These are phyloP conservation scores for Phalaenopsis equestris DNA, from an alignment of 106 monocot genomes.

Conservation along the genomic window DNA sequence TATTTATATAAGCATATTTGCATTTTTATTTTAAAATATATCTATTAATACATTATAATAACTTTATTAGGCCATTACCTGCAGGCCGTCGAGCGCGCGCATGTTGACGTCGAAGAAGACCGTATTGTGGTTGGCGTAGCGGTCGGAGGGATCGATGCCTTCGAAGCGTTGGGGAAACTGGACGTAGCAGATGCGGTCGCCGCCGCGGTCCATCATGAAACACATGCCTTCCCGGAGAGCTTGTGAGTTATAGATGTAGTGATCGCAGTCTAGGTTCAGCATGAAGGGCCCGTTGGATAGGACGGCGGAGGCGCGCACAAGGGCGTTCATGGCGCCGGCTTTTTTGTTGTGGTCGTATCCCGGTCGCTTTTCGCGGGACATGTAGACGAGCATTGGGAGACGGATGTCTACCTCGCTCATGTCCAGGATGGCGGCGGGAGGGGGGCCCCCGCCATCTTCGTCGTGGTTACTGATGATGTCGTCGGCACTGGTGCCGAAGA, in stretches of 20 bases:
- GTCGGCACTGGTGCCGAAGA: conserved; percentile 43
- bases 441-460: neutral
- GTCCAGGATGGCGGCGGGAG: conserved; percentile 27
- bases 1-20: no score
- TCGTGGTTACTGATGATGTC: conserved; percentile 11
- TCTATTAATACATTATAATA: no score
- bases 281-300: conserved; percentile 98
- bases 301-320: conserved; percentile 89
- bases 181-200: conserved; percentile 68
- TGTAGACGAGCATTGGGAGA: conserved; percentile 85
- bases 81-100: conserved; percentile 73
- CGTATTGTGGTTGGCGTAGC: conserved; percentile 77
- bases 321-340: conserved; percentile 96
- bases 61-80: neutral
- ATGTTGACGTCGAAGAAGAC: conserved; percentile 83
- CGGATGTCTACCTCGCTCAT: conserved; percentile 72
- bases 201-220: conserved; percentile 85
- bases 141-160: conserved; percentile 77
- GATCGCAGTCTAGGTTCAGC: conserved; percentile 96
- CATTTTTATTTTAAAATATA: no score
- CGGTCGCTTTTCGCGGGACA: conserved; percentile 88
- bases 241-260: conserved; percentile 93
- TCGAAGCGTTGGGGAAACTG: conserved; percentile 81
- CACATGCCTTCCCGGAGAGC: conserved; percentile 98
- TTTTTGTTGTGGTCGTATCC: conserved; percentile 99